Evolutionary conservation across 2,329 filamentous ascomycete genomes (phyloP).

Genomic region (Neofusicoccum umdonicola): DNA sequence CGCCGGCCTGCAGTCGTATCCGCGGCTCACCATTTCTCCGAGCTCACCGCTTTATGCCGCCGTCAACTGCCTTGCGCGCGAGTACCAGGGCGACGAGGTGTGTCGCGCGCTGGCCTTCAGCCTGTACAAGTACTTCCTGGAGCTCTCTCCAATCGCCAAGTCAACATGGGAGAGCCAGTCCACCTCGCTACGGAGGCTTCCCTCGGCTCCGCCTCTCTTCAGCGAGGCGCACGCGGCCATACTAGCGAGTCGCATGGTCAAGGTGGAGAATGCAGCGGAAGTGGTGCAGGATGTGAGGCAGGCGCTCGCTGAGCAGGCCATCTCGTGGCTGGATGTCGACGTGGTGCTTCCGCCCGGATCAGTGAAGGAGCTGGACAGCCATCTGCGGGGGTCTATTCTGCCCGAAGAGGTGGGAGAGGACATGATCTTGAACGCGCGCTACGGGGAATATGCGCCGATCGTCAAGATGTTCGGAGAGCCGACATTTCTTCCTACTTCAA

Average conservation of each 20-base stretch:
- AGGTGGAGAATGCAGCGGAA: conserved; percentile 72
- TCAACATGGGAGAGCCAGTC: conserved; percentile 60
- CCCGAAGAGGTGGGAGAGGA: conserved; percentile 59
- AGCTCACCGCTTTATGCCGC: conserved; percentile 88
- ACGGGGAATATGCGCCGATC: conserved; percentile 73
- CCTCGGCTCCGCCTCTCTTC: conserved; percentile 70
- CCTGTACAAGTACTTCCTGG: conserved; percentile 89
- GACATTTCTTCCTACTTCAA: conserved; percentile 82
- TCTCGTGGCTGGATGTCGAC: conserved; percentile 85
- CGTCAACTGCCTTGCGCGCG: conserved; percentile 84
- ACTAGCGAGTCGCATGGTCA: conserved; percentile 78
- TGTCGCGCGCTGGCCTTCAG: conserved; percentile 89
- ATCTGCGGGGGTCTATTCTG: conserved; percentile 54
- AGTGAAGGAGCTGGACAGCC: conserved; percentile 48
- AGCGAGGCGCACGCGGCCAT: conserved; percentile 91
- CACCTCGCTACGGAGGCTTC: conserved; percentile 55
- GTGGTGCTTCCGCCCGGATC: conserved; percentile 77
- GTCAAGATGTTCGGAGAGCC: conserved; percentile 79
- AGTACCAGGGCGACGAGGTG: conserved; percentile 93
- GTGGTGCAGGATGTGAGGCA: conserved; percentile 71
- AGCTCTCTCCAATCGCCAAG: conserved; percentile 77
- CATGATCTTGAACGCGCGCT: conserved; percentile 67
- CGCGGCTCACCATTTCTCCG: conserved; percentile 87
- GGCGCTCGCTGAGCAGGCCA: conserved; percentile 75
- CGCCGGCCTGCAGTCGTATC: conserved; percentile 85